Evolutionary conservation across 2,329 filamentous ascomycete species (phyloP).

Genomic region (Xylariaceae sp.): DNA sequence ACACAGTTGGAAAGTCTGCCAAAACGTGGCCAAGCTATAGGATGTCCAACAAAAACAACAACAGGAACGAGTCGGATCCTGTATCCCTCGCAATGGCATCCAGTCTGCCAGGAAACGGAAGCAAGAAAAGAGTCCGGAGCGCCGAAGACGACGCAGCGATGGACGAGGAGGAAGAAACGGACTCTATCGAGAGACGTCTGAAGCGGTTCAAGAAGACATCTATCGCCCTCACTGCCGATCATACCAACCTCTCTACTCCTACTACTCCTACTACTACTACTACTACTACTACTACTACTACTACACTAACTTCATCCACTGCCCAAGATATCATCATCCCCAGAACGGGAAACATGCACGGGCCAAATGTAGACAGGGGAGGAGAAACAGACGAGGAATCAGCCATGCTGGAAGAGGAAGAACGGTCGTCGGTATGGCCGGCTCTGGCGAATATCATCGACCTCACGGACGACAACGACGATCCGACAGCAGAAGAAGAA

Average conservation of each 20-base stretch:
- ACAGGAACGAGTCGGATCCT: no score
- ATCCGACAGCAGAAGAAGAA: no score
- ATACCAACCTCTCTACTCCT: no score
- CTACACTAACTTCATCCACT: no score
- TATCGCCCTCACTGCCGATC: no score
- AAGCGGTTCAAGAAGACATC: neutral
- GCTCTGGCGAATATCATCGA: slow-evolving; percentile 24
- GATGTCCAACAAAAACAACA: no score
- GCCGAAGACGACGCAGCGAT: neutral
- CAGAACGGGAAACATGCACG: no score
- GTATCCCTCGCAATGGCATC: neutral
- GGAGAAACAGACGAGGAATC: neutral
- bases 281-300: no score
- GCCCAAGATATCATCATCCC: no score
- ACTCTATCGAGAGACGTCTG: slow-evolving; percentile 5
- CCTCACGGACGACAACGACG: slow-evolving; percentile 14
- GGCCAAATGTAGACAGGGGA: neutral
- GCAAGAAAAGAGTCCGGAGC: neutral
- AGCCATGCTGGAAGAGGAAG: slow-evolving; percentile 4
- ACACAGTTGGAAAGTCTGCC: no score
- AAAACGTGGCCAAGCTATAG: no score
- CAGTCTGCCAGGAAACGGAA: neutral
- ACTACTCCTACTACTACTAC: no score
- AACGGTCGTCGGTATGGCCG: slow-evolving; percentile 6
- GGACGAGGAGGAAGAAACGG: neutral